Conservation (phyloP, 2,329 filamentous ascomycete species). For the Colletotrichum sp. region DNA sequence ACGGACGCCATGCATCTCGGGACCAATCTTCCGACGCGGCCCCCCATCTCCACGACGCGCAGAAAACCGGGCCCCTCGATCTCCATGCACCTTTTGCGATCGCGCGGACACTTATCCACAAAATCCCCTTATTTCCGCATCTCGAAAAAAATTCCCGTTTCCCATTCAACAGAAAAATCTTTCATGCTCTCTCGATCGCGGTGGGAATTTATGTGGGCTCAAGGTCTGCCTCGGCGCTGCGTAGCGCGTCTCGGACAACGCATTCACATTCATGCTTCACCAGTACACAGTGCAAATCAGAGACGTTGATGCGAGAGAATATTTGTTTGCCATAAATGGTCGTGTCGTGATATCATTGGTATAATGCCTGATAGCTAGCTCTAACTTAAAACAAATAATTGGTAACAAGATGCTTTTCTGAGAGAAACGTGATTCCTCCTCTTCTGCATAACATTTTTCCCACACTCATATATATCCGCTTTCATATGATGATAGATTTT, state of each 20-base stretch:
- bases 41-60: neutral
- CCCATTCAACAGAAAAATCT: neutral
- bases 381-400: neutral
- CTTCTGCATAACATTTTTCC: neutral
- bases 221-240: neutral
- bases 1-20: neutral
- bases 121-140: neutral
- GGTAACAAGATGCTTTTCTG: conserved; percentile 10
- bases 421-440: neutral
- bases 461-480: neutral
- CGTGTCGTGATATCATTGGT: conserved; percentile 20
- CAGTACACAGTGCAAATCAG: neutral
- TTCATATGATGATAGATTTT: neutral
- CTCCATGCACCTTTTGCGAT: neutral
- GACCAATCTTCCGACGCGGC: neutral
- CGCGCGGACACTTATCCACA: neutral
- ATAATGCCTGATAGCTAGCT: conserved; percentile 20
- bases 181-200: neutral
- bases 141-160: neutral
- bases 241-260: neutral
- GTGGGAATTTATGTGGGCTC: neutral
- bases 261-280: neutral
- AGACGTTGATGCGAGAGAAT: neutral
- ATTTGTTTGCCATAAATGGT: neutral
- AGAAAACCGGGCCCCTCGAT: neutral